These are phyloP conservation scores for Rutstroemia sp. DNA, from an alignment of 2,329 filamentous ascomycete species.

Conservation along the genomic window DNA sequence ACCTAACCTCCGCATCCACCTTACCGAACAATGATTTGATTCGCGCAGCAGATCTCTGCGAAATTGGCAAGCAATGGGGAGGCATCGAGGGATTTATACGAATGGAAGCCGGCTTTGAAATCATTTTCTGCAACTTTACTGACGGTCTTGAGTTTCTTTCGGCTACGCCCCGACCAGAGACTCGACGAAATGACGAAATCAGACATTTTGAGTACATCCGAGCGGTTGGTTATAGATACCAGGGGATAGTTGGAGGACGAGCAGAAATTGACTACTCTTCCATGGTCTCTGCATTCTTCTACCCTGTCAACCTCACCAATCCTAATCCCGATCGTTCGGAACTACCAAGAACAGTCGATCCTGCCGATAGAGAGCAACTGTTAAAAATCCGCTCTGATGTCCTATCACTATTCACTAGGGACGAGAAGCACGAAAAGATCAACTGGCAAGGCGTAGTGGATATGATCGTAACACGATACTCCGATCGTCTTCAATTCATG, in stretches of 20 bases:
- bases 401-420: constrained; percentile 32
- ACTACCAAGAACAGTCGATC: constrained; percentile 18
- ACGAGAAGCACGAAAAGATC: constrained; percentile 13
- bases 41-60: constrained; percentile 50
- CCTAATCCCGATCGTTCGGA: constrained; percentile 14
- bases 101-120: constrained; percentile 64
- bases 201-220: constrained; percentile 31
- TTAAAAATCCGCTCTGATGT: constrained; percentile 37
- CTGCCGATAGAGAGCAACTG: constrained; percentile 21
- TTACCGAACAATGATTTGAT: constrained; percentile 38
- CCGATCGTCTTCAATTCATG: constrained; percentile 39
- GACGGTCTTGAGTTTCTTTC: constrained; percentile 24
- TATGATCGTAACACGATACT: constrained; percentile 56
- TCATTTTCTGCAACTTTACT: constrained; percentile 59
- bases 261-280: constrained; percentile 25
- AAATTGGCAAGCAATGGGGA: constrained; percentile 41
- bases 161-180: constrained; percentile 13
- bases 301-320: constrained; percentile 25
- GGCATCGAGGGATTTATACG: constrained; percentile 58
- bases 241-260: constrained; percentile 35
- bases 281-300: constrained; percentile 27
- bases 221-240: constrained; percentile 35
- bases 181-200: neutral
- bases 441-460: constrained; percentile 62
- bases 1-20: neutral